Evolutionary conservation across 768 basidiomycete species (phyloP), one percentile per base, ranked within the genome.

Genomic region (Leccinellum rugosiceps): DNA sequence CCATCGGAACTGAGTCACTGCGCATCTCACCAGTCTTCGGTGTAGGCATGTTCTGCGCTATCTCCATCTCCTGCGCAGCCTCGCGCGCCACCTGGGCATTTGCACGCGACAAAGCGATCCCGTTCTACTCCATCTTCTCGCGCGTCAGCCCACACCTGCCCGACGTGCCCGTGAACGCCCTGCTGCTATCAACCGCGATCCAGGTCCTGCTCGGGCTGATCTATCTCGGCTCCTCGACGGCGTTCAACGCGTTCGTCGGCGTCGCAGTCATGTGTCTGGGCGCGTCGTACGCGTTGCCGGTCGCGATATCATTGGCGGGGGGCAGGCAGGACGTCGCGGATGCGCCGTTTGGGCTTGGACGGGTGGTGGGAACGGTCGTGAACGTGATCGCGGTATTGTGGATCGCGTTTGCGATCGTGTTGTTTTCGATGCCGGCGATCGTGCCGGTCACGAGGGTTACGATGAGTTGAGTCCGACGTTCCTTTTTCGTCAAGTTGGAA

Each of bases 81-180:
- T 87, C 85, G 13, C 81, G 86, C 17, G 81, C 83, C 30, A 87
- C 86, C 3, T 88, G 86, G 87, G 83, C 83, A 47, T 88, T 88
- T 67, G 82, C 85, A 0, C 78, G 87, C 3, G 87, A 88, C 71
- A 78, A 78, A 58, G 87, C 83, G 1, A 82, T 88, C 43, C 87
- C 85, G 2, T 77, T 81, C 45, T 77, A 80, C 34, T 50, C 57
- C 11, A 63, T 74, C 56, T 86, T 86, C 73, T 71, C 79, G 7
- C 72, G 71, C 50, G 75, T 87, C 64, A 74, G 75, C 43, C 67
- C 71, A 8, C 61, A 68, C 38, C 58, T 74, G 9, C 65, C 72
- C 28, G 80, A 80, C 60, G 78, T 86, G 5, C 86, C 86, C 0
- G 71, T 85, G 43, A 82, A 85, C 61, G 84, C 85, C 0, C 78